phyloP scores from a whole-genome alignment of 352 stramenopile genomes.

The Pythium dissimile region DNA sequence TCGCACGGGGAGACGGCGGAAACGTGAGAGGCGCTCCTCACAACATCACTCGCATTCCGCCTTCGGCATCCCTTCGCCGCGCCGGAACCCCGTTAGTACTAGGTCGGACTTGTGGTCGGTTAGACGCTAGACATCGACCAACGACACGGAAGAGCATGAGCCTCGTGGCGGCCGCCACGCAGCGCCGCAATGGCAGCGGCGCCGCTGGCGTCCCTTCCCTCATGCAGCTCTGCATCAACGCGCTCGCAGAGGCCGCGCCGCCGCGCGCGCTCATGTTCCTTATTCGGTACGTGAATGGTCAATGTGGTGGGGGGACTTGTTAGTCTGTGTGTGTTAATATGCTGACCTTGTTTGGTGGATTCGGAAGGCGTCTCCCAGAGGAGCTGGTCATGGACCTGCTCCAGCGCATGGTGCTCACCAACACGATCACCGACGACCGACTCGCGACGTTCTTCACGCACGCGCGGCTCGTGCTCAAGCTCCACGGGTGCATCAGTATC shows the following conservation, averaged over 20 bases:
- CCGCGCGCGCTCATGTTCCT: conserved; percentile 53
- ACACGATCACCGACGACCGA: conserved; percentile 79
- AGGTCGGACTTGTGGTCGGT: no score
- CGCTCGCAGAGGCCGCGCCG: conserved; percentile 48
- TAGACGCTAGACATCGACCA: no score
- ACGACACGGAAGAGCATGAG: conserved; percentile 8
- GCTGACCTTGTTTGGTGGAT: neutral
- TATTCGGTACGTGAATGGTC: conserved; percentile 60
- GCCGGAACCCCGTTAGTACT: neutral
- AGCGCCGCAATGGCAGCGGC: neutral
- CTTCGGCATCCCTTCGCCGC: neutral
- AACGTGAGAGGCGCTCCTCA: conserved; percentile 1
- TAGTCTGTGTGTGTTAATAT: no score
- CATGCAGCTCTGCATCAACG: conserved; percentile 55
- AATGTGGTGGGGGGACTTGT: no score
- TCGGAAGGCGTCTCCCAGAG: conserved; percentile 77
- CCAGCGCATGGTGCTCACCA: conserved; percentile 62
- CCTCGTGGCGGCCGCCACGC: neutral
- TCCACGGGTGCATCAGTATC: conserved; percentile 70
- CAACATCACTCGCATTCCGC: neutral
- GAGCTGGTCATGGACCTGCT: conserved; percentile 78
- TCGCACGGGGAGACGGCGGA: conserved; percentile 14
- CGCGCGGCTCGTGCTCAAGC: conserved; percentile 63
- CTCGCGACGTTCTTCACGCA: conserved; percentile 81
- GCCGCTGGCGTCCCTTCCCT: conserved; percentile 37